Evolutionary conservation across 2,329 filamentous ascomycete genomes (phyloP), one percentile per base, ranked within the genome.

Genomic region (Botryosphaeria agaves): DNA sequence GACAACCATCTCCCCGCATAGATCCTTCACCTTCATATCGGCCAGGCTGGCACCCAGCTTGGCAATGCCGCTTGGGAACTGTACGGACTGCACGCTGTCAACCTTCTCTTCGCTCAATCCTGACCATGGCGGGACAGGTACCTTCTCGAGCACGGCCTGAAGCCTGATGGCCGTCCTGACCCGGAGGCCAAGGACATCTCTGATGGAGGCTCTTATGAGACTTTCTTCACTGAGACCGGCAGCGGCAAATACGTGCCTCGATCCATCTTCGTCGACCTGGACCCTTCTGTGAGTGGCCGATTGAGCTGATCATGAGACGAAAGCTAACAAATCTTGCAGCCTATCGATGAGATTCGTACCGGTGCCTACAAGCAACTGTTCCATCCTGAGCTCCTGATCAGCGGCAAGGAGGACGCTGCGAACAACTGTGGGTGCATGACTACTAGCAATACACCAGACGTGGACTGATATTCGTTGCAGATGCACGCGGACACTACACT

Each of bases 21-120:
- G 70, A 66, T 76, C 51, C 67, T 66, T 49, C 72, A 76, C 54
- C 56, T 76, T 44, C 71, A 76, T 51, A 71, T 76, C 52, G 72
- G 72, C 53, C 72, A 79, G 64, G 74, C 75, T 59, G 75, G 74
- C 59, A 70, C 65, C 50, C 74, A 79, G 69, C 71, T 79, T 40
- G 75, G 74, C 49, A 77, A 77, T 64, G 75, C 71, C 51, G 74
- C 75, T 45, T 79, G 74, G 74, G 74, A 79, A 59, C 72, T 79
- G 74, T 79, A 68, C 51, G 73, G 18, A 12, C 28, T 26, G n/a
- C 30, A 29, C 30, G 26, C 37, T 38, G 34, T 35, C 23, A 32
- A 31, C 16, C 18, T 23, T 24, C n/a, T 14, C 19, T 34, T 18
- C 18, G 15, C n/a, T 20, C 14, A 28, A 11, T 34, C 49, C 45